These are phyloP conservation scores for Myriosclerotinia curreyana DNA, from an alignment of 2,329 filamentous ascomycete genomes.

Conservation along the genomic window DNA sequence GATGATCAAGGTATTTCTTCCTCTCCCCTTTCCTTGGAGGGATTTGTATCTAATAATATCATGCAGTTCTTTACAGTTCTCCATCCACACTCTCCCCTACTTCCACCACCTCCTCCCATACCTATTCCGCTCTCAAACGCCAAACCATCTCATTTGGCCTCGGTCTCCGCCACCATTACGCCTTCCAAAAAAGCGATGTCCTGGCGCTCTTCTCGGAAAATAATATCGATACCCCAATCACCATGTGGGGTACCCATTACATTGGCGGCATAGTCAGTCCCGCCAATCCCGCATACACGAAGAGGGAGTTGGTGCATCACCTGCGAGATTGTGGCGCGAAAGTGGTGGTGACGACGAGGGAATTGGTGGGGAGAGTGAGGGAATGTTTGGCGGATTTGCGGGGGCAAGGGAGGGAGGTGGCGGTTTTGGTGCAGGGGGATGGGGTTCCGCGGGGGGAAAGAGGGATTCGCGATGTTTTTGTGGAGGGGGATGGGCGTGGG, in stretches of 20 bases:
- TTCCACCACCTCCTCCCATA: not conserved
- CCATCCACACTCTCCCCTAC: not conserved
- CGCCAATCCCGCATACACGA: constrained; percentile 52
- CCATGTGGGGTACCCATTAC: constrained; percentile 53
- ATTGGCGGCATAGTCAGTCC: constrained; percentile 53
- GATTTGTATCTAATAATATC: too few species aligned
- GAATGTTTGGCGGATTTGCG: not conserved
- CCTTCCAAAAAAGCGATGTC: constrained; percentile 48
- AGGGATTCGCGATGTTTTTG: not conserved
- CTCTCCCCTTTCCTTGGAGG: too few species aligned
- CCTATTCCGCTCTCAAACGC: not conserved
- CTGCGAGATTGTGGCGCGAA: constrained; percentile 5
- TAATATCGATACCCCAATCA: constrained; percentile 53
- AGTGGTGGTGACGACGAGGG: constrained; percentile 49
- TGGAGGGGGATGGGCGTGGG: not conserved
- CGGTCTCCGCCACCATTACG: constrained; percentile 41
- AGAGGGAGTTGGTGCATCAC: constrained; percentile 41
- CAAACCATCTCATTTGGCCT: constrained; percentile 5
- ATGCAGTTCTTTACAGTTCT: too few species aligned
- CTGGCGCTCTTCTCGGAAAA: constrained; percentile 54
- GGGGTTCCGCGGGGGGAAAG: not conserved
- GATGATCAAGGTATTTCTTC: not conserved
- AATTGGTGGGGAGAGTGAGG: constrained; percentile 39
- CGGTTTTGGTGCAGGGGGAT: not conserved
- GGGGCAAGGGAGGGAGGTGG: not conserved